Evolutionary conservation across 2,329 filamentous ascomycete genomes (phyloP).

Genomic region (Daldinia sp.): DNA sequence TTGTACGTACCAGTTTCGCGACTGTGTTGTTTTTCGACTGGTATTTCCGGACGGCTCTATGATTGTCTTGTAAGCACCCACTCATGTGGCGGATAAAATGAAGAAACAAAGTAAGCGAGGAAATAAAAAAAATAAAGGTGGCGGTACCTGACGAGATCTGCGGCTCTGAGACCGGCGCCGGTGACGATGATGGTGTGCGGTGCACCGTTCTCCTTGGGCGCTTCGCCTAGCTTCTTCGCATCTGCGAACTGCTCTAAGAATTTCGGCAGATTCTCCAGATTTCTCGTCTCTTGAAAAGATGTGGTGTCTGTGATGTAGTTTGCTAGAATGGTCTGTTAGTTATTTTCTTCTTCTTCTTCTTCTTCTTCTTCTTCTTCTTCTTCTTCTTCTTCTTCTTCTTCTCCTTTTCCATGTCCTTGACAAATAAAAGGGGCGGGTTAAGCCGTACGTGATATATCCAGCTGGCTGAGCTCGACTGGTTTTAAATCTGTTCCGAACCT

Average conservation of each 20-base stretch:
- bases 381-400: no score
- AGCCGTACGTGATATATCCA: conserved; percentile 78
- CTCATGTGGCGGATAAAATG: no score
- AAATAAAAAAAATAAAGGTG: not conserved
- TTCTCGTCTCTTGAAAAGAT: conserved; percentile 75
- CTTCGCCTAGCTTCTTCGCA: conserved; percentile 69
- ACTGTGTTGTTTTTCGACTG: conserved; percentile 82
- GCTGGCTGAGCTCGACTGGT: conserved; percentile 84
- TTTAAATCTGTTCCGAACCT: conserved; percentile 85
- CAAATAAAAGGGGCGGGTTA: conserved; percentile 18
- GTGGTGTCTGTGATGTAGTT: conserved; percentile 84
- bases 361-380: no score
- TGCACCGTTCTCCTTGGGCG: conserved; percentile 75
- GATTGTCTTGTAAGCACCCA: conserved; percentile 38
- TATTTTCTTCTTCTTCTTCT: not conserved
- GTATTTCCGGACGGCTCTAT: conserved; percentile 78
- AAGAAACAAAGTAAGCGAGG: no score
- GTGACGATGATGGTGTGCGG: conserved; percentile 93
- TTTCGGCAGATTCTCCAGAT: conserved; percentile 77
- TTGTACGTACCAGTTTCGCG: conserved; percentile 75
- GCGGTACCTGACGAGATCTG: conserved; percentile 79
- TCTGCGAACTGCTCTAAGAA: conserved; percentile 79
- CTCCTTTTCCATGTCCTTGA: not conserved
- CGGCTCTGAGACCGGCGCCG: conserved; percentile 84
- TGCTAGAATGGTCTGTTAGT: conserved; percentile 60